phyloP scores from a whole-genome alignment of 176 grass and related monocot genomes.

The Triticum monococcum region DNA sequence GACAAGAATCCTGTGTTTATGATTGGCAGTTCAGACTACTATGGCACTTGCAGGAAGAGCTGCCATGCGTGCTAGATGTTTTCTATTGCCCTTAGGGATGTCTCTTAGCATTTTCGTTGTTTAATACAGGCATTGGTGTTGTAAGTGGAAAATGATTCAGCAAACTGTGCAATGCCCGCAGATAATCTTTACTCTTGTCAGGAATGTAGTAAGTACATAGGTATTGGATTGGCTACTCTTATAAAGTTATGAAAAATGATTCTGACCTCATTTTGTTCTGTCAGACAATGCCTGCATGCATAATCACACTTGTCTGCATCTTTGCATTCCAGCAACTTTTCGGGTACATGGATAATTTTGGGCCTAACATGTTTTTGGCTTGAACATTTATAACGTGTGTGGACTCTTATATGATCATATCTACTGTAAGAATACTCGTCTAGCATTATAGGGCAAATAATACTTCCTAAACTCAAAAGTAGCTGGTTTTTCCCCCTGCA shows the following conservation, averaged over 20 bases:
- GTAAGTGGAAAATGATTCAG: conserved; percentile 8
- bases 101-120: not conserved
- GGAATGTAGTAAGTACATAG: not conserved
- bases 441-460: too few species aligned
- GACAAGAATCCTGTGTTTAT: conserved; percentile 77
- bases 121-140: conserved; percentile 24
- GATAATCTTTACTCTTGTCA: not conserved
- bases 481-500: too few species aligned
- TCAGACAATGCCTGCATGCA: not conserved
- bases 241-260: not conserved
- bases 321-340: not conserved
- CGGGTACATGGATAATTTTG: not conserved
- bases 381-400: not conserved
- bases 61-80: conserved; percentile 58
- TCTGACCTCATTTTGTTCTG: not conserved
- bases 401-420: not conserved
- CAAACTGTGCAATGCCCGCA: not conserved
- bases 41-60: conserved; percentile 81
- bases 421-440: too few species aligned
- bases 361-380: not conserved
- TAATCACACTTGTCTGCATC: not conserved
- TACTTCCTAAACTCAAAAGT: too few species aligned
- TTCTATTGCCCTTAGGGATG: not conserved
- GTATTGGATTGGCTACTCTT: conserved; percentile 6
- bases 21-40: conserved; percentile 78